Evolutionary conservation across 345 rosid genomes (phyloP), one percentile per base, ranked within the genome.

Genomic region (Carallia brachiata): DNA sequence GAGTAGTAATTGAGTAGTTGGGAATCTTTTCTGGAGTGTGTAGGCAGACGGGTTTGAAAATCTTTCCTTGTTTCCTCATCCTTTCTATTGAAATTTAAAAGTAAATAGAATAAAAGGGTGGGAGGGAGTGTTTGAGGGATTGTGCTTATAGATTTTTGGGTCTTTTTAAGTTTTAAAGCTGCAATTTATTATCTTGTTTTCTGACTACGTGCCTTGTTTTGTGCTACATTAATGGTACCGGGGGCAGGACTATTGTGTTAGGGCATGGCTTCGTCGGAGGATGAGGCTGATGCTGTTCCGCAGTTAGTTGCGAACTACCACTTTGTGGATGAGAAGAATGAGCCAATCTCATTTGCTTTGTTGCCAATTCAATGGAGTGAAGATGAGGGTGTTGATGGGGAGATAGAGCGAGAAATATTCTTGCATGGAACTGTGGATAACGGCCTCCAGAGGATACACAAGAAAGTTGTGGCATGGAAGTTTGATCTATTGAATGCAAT

Each of bases 391-490:
- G 66, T 67, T 0, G 61, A 60, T 48, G 83, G 63, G 6, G 39
- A 79, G 31, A 55, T 47, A 40, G 72, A 59, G 19, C 66, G 52
- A 48, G 61, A 69, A 65, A 57, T 90, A 2, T 90, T 83, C 78
- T 56, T 94, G 81, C 74, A 83, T 19, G 98, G 97, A 13, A 69
- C 69, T 4, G 83, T 80, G n/a, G 93, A 83, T 30, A 75, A 76
- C 6, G 95, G 96, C 36, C 93, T 86, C 34, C 75, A 73, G 71
- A 80, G 77, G 47, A 73, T 92, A 57, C 81, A 78, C 82, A 80
- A 78, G 84, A 82, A 53, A 68, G 90, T 92, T 6, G 85, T 67
- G 36, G 92, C 87, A 3, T 95, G 99, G 99, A 87, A 78, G 75
- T 86, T 90, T 57, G 89, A 87, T 65, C 81, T 95, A n/a, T 61